A percentile compares a stretch with the other conserved stretches of the same genome.
Evolutionary conservation across 2,329 filamentous ascomycete genomes (phyloP).

Genomic region (Hymenoscyphus salicellus): DNA sequence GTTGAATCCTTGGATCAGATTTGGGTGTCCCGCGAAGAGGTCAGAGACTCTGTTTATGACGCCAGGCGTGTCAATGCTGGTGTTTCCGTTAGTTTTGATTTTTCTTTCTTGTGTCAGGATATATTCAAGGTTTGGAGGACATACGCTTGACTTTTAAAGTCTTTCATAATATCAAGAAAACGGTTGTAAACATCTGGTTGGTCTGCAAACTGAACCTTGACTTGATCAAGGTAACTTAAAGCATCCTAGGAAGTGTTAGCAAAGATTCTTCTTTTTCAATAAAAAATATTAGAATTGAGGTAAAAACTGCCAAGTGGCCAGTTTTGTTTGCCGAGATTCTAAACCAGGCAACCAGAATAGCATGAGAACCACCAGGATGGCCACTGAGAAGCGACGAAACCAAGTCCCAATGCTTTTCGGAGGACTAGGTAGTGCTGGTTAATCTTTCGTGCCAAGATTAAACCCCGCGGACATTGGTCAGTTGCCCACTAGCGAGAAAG

Average conservation of each 20-base stretch:
- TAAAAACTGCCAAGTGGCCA: neutral
- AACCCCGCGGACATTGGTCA: neutral
- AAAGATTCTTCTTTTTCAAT: neutral
- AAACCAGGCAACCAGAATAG: neutral
- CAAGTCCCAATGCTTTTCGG: neutral
- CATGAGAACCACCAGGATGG: neutral
- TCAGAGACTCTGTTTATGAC: conserved; percentile 96
- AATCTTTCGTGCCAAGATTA: neutral
- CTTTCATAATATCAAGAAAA: conserved; percentile 99
- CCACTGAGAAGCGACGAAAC: neutral
- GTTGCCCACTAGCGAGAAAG: neutral
- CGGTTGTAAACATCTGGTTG: conserved; percentile 96
- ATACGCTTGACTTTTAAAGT: conserved; percentile 96
- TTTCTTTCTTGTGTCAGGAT: neutral
- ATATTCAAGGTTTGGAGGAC: conserved; percentile 36
- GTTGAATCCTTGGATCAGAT: conserved; percentile 95
- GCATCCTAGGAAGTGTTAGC: conserved; percentile 56
- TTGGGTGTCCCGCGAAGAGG: conserved; percentile 92
- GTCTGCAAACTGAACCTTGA: conserved; percentile 96
- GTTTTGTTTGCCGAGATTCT: neutral
- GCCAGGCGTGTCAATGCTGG: conserved; percentile 88
- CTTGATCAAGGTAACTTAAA: conserved; percentile 93
- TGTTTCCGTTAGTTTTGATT: neutral
- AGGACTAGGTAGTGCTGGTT: neutral
- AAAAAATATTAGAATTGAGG: conserved; percentile 21